A percentile compares a stretch with the other conserved stretches of the same genome.
Evolutionary conservation across 208 protist genomes (phyloP).

Genomic region (Balamuthia mandrillaris): DNA sequence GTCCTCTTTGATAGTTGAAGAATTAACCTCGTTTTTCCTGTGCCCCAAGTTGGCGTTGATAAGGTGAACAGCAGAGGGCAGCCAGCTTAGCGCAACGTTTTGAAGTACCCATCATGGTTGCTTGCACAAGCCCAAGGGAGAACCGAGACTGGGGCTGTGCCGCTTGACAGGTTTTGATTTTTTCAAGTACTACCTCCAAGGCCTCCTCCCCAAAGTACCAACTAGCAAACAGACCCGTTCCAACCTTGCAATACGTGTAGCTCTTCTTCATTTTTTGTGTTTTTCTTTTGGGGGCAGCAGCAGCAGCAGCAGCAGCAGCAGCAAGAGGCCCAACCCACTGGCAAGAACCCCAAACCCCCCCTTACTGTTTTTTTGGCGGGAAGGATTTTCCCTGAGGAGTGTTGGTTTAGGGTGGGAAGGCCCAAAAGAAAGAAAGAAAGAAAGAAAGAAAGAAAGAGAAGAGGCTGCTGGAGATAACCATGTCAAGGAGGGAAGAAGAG

Average conservation of each 20-base stretch:
- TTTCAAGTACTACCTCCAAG: neutral
- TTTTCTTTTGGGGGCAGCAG: too few relatives aligned
- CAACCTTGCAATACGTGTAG: too few relatives aligned
- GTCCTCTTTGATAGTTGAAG: neutral
- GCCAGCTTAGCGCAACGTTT: neutral
- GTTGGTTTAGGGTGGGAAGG: too few relatives aligned
- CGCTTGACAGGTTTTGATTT: neutral
- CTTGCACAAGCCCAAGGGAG: constrained; percentile 3
- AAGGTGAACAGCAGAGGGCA: neutral
- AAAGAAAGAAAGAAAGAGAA: too few relatives aligned
- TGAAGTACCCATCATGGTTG: constrained; percentile 1
- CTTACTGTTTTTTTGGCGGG: too few relatives aligned
- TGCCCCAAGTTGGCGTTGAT: neutral
- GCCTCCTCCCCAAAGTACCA: neutral
- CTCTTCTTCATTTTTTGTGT: too few relatives aligned
- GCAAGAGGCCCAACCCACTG: too few relatives aligned
- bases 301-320: too few relatives aligned
- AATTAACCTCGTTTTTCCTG: constrained; percentile 5
- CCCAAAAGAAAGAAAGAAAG: too few relatives aligned
- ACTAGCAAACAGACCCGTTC: neutral
- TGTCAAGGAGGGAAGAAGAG: neutral
- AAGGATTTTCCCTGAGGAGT: too few relatives aligned
- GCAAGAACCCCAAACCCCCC: too few relatives aligned
- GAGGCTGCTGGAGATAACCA: neutral
- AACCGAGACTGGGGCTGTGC: neutral